A percentile compares a stretch with the other conserved stretches of the same genome.
These are phyloP conservation scores for Penicillium waksmanii DNA, from an alignment of 495 filamentous ascomycete genomes.

Conservation along the genomic window DNA sequence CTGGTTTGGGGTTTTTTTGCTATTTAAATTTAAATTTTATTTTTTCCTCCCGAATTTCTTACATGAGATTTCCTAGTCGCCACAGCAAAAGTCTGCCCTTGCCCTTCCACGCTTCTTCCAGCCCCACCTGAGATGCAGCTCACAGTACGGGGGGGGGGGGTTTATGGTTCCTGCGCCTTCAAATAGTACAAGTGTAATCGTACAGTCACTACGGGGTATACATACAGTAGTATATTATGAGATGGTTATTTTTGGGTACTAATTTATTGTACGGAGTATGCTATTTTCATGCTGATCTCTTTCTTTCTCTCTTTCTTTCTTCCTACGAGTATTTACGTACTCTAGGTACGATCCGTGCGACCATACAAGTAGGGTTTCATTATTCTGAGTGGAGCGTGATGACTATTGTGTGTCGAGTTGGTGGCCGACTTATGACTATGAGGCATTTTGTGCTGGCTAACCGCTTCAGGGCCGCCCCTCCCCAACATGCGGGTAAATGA, in stretches of 20 bases:
- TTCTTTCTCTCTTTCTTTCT: neutral
- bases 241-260: neutral
- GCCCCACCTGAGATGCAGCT: conserved; percentile 21
- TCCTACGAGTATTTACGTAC: neutral
- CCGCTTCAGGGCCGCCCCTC: conserved; percentile 22
- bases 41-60: neutral
- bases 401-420: conserved; percentile 26
- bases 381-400: conserved; percentile 20
- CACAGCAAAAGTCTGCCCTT: conserved; percentile 8
- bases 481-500: conserved; percentile 2
- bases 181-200: conserved; percentile 8
- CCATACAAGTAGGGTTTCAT: conserved; percentile 14
- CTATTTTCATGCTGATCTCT: neutral
- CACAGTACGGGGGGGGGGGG: conserved; percentile 12
- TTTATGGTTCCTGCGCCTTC: conserved; percentile 26
- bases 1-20: conserved; percentile 5
- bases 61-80: conserved; percentile 8
- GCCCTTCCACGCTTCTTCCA: conserved; percentile 20
- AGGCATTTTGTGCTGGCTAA: conserved; percentile 38
- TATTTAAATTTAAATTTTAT: conserved; percentile 5
- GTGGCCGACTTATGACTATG: conserved; percentile 26
- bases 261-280: neutral
- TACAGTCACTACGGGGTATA: neutral
- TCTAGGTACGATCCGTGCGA: neutral
- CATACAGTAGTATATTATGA: neutral